Base-by-base conservation (phyloP, 768 basidiomycete genomes). In the Calocybe indica region DNA sequence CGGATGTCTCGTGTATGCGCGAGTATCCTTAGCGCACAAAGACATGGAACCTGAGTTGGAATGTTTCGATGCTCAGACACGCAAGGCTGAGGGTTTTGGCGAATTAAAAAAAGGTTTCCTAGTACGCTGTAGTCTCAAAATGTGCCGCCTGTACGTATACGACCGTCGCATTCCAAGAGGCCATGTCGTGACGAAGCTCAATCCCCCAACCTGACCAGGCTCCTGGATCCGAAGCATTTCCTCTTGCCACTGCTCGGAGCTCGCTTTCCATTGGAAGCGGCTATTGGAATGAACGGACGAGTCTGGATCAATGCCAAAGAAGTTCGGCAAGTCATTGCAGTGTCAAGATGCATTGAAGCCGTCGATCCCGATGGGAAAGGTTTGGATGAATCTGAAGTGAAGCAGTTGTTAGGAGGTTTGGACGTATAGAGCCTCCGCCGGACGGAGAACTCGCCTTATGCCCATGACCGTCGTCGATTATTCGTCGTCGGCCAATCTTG, bases 11-110 rank as follows among this genome's bases (percentile, higher is more conserved):
- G 78, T 99, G 1, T 98, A 95, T 62, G 92, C 92, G 0, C 81
- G 94, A 22, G 85, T 99, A 30, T 92, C 92, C 10, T 71, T 95
- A 14, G 93, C 96, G 5, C 92, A 94, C 59, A 89, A 92, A 58
- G 94, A 98, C 63, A 94, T 97, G 89, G 96, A 99, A 46, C 94
- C 96, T 1, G 96, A 99, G 60, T 71, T 99, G 7, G 92, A 96
- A 61, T 99, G 96, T 62, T 91, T 96, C 57, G 91, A 97, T 59
- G 89, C 92, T 1, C 87, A 92, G 56, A 92, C 90, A 22, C 84
- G 82, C 53, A 98, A 96, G 65, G 71, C 92, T 1, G 90, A 91
- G 50, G 95, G 92, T 0, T 97, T 89, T 56, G 96, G 96, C 1
- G 93, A 94, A 55, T 75, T 99, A 34, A 92, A 89, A 54, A 88